Base-by-base conservation (phyloP, 2,329 filamentous ascomycete species). In the Sclerotinia subarctica region DNA sequence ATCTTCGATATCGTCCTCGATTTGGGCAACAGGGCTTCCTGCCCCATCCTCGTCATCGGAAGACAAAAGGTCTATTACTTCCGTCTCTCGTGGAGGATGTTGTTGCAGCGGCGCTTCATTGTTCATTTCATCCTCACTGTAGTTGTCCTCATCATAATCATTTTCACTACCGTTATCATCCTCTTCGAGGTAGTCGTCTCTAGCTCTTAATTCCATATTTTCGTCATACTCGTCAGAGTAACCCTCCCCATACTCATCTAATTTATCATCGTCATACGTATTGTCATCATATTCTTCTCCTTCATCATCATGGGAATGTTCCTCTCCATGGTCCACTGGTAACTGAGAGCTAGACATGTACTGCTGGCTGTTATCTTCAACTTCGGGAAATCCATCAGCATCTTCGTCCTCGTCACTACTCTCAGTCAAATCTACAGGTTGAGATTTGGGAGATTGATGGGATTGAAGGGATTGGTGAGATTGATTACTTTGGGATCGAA, bases 181-280 rank as follows among this genome's bases (percentile, higher is more conserved):
- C 3, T 44, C 58, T 64, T 56, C 35, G 24, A 21, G 11, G 24
- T 62, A 57, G 17, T 58, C 13, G 5, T 19, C 53, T 3, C 35
- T 49, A 24, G n/a, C 42, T 17, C 13, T 29, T 35, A 11, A 42
- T 29, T 47, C 24, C 47, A 63, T 47, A 17, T 63, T 54, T 42
- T 57, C 59, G n/a, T 57, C 66, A 35, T 76, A 74, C 15, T 79
- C 77, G 24, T 78, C 78, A 32, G 79, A 78, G 59, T 75, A 73
- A 42, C 69, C 73, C n/a, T 66, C 53, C 17, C 58, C 66, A n/a
- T 64, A 60, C 10, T 53, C 66, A 58, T 69, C 54, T 67, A 19
- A 10, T 51, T 19, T 15, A n/a, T 60, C 35, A 52, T 63, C 49
- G 21, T 54, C 57, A 35, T 54, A 24, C 42, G 26, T 19, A 62